Percentiles rank a stretch among this genome's conserved stretches.
Conservation (phyloP, 192 early-diverging fungal species). For the Podila epigama region DNA sequence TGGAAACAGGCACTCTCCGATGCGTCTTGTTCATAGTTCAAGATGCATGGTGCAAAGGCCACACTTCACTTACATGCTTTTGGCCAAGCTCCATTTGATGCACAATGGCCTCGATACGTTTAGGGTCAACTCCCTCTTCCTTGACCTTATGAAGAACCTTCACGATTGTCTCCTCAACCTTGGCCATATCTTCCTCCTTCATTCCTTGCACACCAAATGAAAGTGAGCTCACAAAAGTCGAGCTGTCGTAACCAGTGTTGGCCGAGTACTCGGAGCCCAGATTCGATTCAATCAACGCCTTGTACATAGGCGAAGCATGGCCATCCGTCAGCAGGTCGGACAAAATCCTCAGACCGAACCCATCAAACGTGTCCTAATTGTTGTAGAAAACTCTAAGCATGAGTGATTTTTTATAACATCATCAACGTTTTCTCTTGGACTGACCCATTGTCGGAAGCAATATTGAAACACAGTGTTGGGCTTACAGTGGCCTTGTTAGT, state of each 20-base stretch:
- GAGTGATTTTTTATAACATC: too few relatives aligned
- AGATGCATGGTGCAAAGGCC: too few relatives aligned
- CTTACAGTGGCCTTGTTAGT: conserved; percentile 74
- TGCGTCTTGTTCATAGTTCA: too few relatives aligned
- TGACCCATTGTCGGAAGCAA: too few relatives aligned
- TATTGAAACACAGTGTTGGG: too few relatives aligned
- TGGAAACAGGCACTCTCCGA: neutral
- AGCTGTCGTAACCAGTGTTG: conserved; percentile 89
- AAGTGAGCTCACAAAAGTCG: conserved; percentile 69
- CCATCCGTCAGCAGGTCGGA: conserved; percentile 87
- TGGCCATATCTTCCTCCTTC: conserved; percentile 65
- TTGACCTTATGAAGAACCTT: conserved; percentile 72
- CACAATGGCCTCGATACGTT: conserved; percentile 82
- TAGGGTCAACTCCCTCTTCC: conserved; percentile 78
- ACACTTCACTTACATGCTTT: conserved; percentile 71
- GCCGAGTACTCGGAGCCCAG: conserved; percentile 90
- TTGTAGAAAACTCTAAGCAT: neutral
- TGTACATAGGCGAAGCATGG: conserved; percentile 91
- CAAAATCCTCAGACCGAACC: conserved; percentile 83
- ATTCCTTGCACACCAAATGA: conserved; percentile 93
- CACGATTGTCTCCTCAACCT: conserved; percentile 74
- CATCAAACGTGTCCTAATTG: conserved; percentile 77
- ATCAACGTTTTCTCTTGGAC: too few relatives aligned
- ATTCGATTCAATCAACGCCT: conserved; percentile 90
- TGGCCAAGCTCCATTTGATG: conserved; percentile 90